Evolutionary conservation across 345 rosid species (phyloP).

Genomic region (Brassica nigra): DNA sequence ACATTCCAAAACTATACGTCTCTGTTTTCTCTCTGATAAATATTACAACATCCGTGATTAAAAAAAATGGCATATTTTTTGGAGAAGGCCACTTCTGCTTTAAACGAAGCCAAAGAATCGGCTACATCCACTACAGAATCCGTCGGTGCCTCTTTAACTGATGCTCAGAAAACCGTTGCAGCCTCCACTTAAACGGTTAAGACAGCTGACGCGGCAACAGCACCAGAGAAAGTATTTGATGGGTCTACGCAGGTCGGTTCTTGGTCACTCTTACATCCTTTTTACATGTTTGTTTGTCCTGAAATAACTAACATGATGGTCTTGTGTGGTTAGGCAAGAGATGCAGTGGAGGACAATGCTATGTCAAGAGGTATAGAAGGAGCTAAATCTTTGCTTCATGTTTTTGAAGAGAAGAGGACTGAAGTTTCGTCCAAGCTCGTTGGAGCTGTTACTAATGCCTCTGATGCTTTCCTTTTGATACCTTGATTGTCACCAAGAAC

Average conservation of each 20-base stretch:
- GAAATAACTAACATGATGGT: neutral
- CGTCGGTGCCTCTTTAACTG: conserved; percentile 9
- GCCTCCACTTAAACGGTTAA: conserved; percentile 21
- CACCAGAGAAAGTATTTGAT: neutral
- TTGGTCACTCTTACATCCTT: neutral
- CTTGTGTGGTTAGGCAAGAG: neutral
- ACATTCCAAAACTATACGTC: conserved; percentile 34
- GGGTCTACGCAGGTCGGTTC: neutral
- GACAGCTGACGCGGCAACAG: neutral
- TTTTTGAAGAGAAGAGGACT: neutral
- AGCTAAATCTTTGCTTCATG: neutral
- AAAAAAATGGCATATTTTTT: conserved; percentile 19
- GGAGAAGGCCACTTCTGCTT: conserved; percentile 33
- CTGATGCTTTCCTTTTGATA: neutral
- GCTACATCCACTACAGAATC: conserved; percentile 26
- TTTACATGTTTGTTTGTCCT: neutral
- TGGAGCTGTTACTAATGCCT: neutral
- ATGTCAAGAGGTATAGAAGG: neutral
- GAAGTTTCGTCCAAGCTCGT: neutral
- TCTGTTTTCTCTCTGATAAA: conserved; percentile 21
- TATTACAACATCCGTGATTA: conserved; percentile 1
- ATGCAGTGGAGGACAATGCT: neutral
- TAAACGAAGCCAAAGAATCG: conserved; percentile 27
- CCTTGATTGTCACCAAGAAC: too few species aligned
- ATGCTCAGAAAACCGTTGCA: conserved; percentile 29